Evolutionary conservation across 768 basidiomycete genomes (phyloP), one percentile per base, ranked within the genome.

Genomic region (Galerina sulciceps): DNA sequence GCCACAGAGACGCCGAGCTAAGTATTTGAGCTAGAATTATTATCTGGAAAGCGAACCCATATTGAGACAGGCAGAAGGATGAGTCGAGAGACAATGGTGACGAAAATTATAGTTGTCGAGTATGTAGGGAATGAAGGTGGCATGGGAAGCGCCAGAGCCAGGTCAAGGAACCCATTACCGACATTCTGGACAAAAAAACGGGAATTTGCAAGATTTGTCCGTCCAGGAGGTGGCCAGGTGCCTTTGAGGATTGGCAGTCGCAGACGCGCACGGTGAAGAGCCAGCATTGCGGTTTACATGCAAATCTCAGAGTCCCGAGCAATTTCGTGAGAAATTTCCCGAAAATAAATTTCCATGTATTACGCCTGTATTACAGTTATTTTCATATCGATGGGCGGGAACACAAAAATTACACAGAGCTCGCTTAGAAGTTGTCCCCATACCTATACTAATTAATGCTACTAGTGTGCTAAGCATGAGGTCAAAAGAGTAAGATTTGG

Each of bases 111-210:
- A 2, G 90, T 87, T 1, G 85, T 81, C 6, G 92, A 83, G 72
- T 93, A 93, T 0, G 85, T 73, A 0, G 92, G 91, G 61, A 85
- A 77, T 10, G 80, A 81, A 0, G 86, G 77, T 20, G 92, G 90
- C 62, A 85, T 76, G 1, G 91, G 91, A n/a, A 93, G 75, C 3
- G 89, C 90, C 37, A 85, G 68, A 20, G 91, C 88, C 48, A 93
- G 75, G 78, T 93, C 91, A 13, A 93, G 78, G 67, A 93, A 92
- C 10, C 84, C 86, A 66, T 91, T 79, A 36, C 81, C 79, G 54
- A 87, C 69, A 42, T 66, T 68, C 55, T 79, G 80, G 35, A 83
- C 68, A 44, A 78, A 75, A 49, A 66, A 73, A n/a, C 73, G 67
- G 58, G 72, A 66, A 42, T 58, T 63, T 31, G 60, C 38, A 40